Percentiles rank a stretch among this genome's conserved stretches.
Evolutionary conservation across 2,329 filamentous ascomycete genomes (phyloP).

Genomic region (Scedosporium dehoogii): DNA sequence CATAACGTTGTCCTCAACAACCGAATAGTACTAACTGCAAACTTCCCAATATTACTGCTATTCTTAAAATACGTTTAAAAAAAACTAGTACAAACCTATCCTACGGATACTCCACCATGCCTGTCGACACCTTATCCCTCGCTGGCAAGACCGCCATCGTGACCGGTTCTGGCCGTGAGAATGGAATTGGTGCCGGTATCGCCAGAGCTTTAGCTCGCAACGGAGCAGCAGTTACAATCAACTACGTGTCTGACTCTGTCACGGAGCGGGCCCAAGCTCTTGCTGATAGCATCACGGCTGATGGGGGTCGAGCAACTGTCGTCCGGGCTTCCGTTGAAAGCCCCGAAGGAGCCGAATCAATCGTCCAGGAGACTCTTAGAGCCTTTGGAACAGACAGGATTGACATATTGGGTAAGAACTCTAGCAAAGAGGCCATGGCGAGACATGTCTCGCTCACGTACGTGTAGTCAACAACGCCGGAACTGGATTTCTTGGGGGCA

Average conservation of each 20-base stretch:
- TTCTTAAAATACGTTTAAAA: no score
- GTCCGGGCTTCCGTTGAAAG: conserved; percentile 21
- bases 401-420: no score
- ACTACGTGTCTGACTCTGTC: conserved; percentile 25
- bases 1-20: no score
- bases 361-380: conserved; percentile 21
- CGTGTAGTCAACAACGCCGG: conserved; percentile 24
- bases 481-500: conserved; percentile 6
- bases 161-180: conserved; percentile 29
- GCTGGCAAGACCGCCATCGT: conserved; percentile 28
- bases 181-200: conserved; percentile 29
- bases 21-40: no score
- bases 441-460: conserved; percentile 2
- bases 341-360: conserved; percentile 16
- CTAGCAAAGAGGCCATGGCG: conserved; percentile 22
- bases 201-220: conserved; percentile 24
- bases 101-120: no score
- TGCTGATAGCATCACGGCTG: conserved; percentile 14
- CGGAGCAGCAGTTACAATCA: conserved; percentile 25
- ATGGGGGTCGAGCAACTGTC: conserved; percentile 5
- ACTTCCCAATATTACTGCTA: no score
- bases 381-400: conserved; percentile 14
- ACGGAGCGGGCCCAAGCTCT: conserved; percentile 18
- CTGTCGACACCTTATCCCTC: conserved; percentile 16
- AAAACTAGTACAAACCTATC: no score